These are phyloP conservation scores for Cymbopogon citratus DNA, from an alignment of 176 grass and related monocot genomes.

Conservation along the genomic window DNA sequence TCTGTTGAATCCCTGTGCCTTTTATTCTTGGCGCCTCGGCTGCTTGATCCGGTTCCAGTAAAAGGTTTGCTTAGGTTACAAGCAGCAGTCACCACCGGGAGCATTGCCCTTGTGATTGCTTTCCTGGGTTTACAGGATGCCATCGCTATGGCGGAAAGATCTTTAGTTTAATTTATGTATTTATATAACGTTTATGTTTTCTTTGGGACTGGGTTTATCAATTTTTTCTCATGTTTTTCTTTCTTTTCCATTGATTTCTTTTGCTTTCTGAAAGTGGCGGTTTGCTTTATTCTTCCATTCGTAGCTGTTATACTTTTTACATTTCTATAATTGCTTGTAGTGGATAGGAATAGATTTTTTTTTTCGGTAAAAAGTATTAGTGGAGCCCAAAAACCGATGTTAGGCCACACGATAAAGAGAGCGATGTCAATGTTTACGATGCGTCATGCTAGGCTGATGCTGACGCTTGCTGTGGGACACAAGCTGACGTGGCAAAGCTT, in stretches of 20 bases:
- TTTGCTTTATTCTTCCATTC: background rate
- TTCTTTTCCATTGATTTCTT: background rate
- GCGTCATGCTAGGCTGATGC: background rate
- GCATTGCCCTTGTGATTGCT: background rate
- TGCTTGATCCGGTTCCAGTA: background rate
- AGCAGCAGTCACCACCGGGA: background rate
- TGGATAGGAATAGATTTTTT: background rate
- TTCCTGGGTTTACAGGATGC: slow-evolving; percentile 18
- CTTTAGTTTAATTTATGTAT: slow-evolving; percentile 4
- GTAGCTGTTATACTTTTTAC: background rate
- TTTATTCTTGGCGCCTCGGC: background rate
- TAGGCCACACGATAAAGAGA: background rate
- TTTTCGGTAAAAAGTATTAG: background rate
- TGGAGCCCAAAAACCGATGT: background rate
- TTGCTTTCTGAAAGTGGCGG: background rate
- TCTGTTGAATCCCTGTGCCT: background rate
- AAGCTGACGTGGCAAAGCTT: background rate
- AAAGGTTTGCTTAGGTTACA: slow-evolving; percentile 6
- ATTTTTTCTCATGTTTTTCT: background rate
- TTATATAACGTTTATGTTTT: background rate
- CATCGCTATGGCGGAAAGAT: background rate
- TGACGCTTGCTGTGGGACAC: background rate
- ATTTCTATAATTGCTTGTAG: background rate
- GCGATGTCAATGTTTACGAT: background rate
- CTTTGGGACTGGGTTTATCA: background rate